Conservation (phyloP, 306 rosid genomes). For the Cicer cuneatum region DNA sequence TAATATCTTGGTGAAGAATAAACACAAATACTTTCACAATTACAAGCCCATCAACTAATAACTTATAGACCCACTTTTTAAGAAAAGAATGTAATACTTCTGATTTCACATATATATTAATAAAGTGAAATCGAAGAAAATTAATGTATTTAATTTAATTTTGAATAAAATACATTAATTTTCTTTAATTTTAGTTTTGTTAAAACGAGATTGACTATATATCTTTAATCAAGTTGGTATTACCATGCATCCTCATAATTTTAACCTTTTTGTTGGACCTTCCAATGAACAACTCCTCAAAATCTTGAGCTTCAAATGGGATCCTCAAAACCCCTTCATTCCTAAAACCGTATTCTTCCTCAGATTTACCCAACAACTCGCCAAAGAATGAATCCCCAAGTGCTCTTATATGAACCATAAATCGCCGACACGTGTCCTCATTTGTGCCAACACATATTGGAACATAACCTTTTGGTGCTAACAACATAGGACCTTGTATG, state of each 20-base stretch:
- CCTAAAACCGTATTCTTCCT: constrained; percentile 55
- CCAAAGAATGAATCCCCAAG: constrained; percentile 51
- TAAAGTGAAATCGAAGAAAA: no score
- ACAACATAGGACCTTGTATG: constrained; percentile 14
- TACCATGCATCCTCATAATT: constrained; percentile 43
- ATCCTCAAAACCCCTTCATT: constrained; percentile 64
- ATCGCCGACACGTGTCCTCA: constrained; percentile 40
- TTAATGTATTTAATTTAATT: no score
- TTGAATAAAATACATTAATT: no score
- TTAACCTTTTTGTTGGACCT: constrained; percentile 44
- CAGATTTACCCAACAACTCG: constrained; percentile 51
- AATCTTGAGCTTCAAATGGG: constrained; percentile 52
- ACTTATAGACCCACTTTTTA: not conserved
- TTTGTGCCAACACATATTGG: constrained; percentile 63
- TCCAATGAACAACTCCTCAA: constrained; percentile 57
- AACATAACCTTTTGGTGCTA: constrained; percentile 54
- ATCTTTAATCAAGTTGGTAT: constrained; percentile 28
- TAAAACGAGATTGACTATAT: no score
- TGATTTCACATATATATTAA: no score
- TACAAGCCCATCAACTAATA: not conserved
- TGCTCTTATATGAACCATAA: constrained; percentile 50
- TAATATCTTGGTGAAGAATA: not conserved
- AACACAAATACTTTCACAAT: not conserved
- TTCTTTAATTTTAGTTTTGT: no score
- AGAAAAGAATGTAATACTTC: not conserved